These are phyloP conservation scores for Penstemon davidsonii DNA, from an alignment of 257 asterid species.

Conservation along the genomic window DNA sequence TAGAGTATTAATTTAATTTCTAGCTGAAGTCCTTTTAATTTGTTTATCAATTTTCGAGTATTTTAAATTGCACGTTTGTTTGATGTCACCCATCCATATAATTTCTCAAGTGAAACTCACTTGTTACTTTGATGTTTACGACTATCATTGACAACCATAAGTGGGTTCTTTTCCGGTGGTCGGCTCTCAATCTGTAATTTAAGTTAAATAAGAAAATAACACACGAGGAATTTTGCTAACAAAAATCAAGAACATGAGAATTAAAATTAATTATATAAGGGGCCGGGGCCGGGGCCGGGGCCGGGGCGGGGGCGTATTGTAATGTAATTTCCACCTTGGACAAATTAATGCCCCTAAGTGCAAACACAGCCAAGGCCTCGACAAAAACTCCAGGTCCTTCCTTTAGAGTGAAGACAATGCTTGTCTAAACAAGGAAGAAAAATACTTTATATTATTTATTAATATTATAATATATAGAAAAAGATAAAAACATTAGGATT, in stretches of 20 bases:
- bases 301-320: background rate
- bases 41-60: background rate
- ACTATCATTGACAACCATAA: background rate
- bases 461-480: background rate
- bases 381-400: constrained; percentile 12
- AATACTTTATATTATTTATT: background rate
- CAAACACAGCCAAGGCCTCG: constrained; percentile 21
- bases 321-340: constrained; percentile 4
- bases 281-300: no score
- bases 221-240: background rate
- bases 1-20: no score
- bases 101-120: constrained; percentile 20
- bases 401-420: constrained; percentile 20
- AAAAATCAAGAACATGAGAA: background rate
- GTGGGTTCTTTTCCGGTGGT: constrained; percentile 12
- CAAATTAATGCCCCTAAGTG: constrained; percentile 18
- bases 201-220: background rate
- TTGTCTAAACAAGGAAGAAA: background rate
- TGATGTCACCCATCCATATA: no score
- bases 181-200: constrained; percentile 25
- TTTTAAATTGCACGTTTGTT: background rate
- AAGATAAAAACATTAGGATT: no score
- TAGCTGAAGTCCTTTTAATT: no score
- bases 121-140: background rate
- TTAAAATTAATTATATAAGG: no score